phyloP scores from a whole-genome alignment of 495 filamentous ascomycete genomes.

The Lasiosphaeria hispida region DNA sequence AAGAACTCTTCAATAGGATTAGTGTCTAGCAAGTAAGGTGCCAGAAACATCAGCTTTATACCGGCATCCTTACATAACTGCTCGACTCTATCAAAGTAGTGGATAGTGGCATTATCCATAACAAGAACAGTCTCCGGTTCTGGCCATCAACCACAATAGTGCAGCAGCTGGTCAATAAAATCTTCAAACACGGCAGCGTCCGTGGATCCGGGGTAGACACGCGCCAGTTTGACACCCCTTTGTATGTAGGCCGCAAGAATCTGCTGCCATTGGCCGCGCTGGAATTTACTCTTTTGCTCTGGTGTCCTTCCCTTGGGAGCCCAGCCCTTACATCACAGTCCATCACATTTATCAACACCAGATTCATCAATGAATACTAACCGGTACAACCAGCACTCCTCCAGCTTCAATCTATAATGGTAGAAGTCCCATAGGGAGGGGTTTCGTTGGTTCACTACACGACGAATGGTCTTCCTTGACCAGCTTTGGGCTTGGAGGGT shows the following conservation, averaged over 20 bases:
- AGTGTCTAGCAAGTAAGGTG: constrained; percentile 1
- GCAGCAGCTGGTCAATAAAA: constrained; percentile 8
- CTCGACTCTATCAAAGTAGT: background rate
- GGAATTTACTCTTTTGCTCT: background rate
- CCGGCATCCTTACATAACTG: background rate
- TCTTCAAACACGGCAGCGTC: constrained; percentile 2
- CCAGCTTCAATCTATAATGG: background rate
- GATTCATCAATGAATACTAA: background rate
- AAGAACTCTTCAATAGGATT: constrained; percentile 9
- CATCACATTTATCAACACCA: background rate
- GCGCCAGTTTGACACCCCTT: constrained; percentile 3
- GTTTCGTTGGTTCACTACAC: background rate
- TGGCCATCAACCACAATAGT: constrained; percentile 1
- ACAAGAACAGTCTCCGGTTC: background rate
- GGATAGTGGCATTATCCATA: background rate
- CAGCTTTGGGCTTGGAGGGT: background rate
- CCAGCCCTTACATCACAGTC: background rate
- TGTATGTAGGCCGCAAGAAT: background rate
- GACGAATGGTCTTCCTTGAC: background rate
- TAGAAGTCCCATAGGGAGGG: background rate
- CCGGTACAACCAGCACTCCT: background rate
- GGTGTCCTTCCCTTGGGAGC: background rate
- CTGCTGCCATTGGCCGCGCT: background rate
- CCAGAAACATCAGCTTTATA: constrained; percentile 8
- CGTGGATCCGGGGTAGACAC: constrained; percentile 4